Conservation (phyloP, 2,329 filamentous ascomycete species). For the Grosmannia clavigera region DNA sequence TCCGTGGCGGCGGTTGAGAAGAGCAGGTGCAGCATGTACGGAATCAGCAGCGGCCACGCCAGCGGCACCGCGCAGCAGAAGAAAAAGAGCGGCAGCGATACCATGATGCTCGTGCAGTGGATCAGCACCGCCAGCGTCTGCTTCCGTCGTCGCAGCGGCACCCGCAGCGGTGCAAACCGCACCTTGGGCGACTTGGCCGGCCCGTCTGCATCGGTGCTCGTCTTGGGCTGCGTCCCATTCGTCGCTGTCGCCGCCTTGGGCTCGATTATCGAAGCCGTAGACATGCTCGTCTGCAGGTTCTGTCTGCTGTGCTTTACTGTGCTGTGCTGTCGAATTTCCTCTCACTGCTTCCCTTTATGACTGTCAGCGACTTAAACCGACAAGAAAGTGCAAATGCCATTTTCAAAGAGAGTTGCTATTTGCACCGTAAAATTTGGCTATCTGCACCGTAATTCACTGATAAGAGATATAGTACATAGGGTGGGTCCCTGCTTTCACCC, state of each 20-base stretch:
- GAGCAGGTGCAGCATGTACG: conserved; percentile 75
- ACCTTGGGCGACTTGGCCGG: conserved; percentile 32
- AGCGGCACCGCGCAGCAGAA: conserved; percentile 82
- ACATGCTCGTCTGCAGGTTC: background rate
- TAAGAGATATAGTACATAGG: too few relatives aligned
- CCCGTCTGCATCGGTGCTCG: background rate
- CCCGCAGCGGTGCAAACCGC: conserved; percentile 69
- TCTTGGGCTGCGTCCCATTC: background rate
- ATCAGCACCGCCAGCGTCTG: conserved; percentile 69
- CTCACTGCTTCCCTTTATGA: background rate
- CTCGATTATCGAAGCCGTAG: background rate
- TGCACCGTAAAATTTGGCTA: too few relatives aligned
- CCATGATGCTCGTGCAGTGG: conserved; percentile 60
- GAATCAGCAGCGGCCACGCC: conserved; percentile 66
- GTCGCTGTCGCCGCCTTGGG: background rate
- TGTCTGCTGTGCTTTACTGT: background rate
- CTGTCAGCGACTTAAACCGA: background rate
- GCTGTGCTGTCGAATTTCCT: background rate
- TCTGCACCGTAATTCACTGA: too few relatives aligned
- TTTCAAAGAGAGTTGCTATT: too few relatives aligned
- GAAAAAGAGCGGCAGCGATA: conserved; percentile 70
- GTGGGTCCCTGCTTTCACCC: too few relatives aligned
- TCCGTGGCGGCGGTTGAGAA: conserved; percentile 67
- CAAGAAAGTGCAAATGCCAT: too few relatives aligned
- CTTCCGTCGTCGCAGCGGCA: conserved; percentile 57